Evolutionary conservation across 192 early-diverging fungal species (phyloP), one percentile per base, ranked within the genome.

Genomic region (Linnemannia exigua): DNA sequence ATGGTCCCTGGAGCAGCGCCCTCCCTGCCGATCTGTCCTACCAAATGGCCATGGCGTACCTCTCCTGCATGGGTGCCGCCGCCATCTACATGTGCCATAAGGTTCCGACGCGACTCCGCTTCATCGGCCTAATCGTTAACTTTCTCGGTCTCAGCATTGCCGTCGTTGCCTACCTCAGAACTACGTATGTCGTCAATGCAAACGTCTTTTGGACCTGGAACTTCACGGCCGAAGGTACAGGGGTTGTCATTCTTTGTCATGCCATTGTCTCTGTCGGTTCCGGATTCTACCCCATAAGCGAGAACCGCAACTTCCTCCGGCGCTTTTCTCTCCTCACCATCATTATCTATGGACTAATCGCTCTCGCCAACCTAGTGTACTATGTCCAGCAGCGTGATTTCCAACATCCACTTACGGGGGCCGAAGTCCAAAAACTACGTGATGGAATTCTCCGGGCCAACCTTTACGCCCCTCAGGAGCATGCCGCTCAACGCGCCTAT

Each of bases 181-280:
- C 76, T 1, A 73, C 70, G 14, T 48, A 36, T 25, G 12, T 80
- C 1, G 41, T 76, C 8, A 72, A 33, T 17, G 11, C 70, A 16
- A 61, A 69, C 37, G 76, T 78, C 78, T 86, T 76, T 71, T 86
- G 78, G 78, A 70, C 70, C 5, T 86, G 84, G 84, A 77, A 86
- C 31, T 79, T 86, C 36, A 31, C 69, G 19, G 84, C 44, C 14
- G 78, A 86, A 52, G 58, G 74, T 36, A 33, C 51, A 5, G 84
- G 47, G 0, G 74, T 86, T 9, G 52, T 80, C 31, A 61, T 68
- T 25, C 71, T 86, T 25, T 50, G 69, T 12, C 31, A 73, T 19
- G 73, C 78, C 4, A 80, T 86, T 36, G 74, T 86, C 74, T 41
- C 46, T 36, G 84, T 86, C 22, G 84, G 78, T 5, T 52, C 74